These are phyloP conservation scores for Fabrea salina DNA, from an alignment of 169 alveolate genomes.

Conservation along the genomic window DNA sequence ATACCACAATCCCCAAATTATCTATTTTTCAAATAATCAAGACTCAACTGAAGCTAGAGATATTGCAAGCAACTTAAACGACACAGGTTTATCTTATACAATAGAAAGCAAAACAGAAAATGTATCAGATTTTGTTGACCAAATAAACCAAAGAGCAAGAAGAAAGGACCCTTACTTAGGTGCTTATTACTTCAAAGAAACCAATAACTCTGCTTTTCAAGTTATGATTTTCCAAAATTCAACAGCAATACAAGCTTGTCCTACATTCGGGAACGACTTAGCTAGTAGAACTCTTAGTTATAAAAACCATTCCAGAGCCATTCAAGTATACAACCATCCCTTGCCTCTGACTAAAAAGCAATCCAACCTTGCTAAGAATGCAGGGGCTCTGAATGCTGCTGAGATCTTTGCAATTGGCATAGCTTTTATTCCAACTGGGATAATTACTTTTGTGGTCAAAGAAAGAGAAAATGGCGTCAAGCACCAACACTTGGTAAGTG, in stretches of 20 bases:
- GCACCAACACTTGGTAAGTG: conserved; percentile 77
- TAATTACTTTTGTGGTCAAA: conserved; percentile 70
- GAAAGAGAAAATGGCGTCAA: conserved; percentile 75
- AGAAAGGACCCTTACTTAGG: no score
- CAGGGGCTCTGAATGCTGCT: conserved; percentile 19
- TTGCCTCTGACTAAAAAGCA: conserved; percentile 12
- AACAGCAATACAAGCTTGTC: no score
- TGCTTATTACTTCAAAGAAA: no score
- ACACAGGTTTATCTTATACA: no score
- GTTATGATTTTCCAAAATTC: no score
- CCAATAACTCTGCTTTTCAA: no score
- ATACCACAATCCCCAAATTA: not conserved
- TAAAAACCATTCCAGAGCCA: conserved; percentile 4
- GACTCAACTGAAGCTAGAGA: not conserved
- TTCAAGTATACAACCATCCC: conserved; percentile 23
- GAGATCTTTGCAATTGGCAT: conserved; percentile 53
- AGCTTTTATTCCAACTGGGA: conserved; percentile 82
- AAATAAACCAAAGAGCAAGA: no score
- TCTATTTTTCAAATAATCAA: not conserved
- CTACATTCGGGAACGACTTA: no score
- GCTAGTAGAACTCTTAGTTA: not conserved
- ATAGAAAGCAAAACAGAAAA: no score
- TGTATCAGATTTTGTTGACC: no score
- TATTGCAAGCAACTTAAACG: not conserved
- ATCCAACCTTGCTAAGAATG: not conserved